Conservation (phyloP, 768 basidiomycete species). For the Suillus fuscotomentosus region DNA sequence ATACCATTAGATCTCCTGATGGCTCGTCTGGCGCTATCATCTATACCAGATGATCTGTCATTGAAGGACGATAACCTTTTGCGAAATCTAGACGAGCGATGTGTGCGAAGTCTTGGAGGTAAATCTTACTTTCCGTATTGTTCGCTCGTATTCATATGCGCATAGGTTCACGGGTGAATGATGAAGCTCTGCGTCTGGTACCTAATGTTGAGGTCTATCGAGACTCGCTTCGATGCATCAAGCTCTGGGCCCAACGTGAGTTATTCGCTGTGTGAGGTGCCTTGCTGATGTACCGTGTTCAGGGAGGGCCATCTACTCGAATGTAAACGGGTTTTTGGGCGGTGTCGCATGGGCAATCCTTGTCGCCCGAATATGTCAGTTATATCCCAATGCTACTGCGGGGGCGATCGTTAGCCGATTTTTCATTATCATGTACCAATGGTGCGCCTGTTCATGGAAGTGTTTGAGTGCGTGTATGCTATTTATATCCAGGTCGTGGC, state of each 20-base stretch:
- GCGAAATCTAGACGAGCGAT: constrained; percentile 90
- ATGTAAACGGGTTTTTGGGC: constrained; percentile 96
- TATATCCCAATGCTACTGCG: constrained; percentile 93
- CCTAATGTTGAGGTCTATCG: constrained; percentile 94
- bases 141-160: constrained; percentile 6
- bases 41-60: constrained; percentile 90
- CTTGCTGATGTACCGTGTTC: constrained; percentile 11
- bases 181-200: constrained; percentile 92
- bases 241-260: constrained; percentile 93
- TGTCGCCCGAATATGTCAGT: constrained; percentile 98
- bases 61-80: constrained; percentile 89
- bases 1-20: constrained; percentile 94
- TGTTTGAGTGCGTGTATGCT: constrained; percentile 5
- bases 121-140: constrained; percentile 10
- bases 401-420: constrained; percentile 97
- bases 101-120: constrained; percentile 94
- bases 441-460: constrained; percentile 48
- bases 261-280: not conserved
- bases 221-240: constrained; percentile 92
- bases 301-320: constrained; percentile 97
- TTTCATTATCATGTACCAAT: constrained; percentile 98
- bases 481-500: constrained; percentile 79
- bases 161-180: constrained; percentile 90
- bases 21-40: constrained; percentile 82
- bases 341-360: constrained; percentile 99